Percentiles rank a stretch among this genome's conserved stretches.
These are phyloP conservation scores for Arthrobotrys iridis DNA, from an alignment of 2,329 filamentous ascomycete species.

Conservation along the genomic window DNA sequence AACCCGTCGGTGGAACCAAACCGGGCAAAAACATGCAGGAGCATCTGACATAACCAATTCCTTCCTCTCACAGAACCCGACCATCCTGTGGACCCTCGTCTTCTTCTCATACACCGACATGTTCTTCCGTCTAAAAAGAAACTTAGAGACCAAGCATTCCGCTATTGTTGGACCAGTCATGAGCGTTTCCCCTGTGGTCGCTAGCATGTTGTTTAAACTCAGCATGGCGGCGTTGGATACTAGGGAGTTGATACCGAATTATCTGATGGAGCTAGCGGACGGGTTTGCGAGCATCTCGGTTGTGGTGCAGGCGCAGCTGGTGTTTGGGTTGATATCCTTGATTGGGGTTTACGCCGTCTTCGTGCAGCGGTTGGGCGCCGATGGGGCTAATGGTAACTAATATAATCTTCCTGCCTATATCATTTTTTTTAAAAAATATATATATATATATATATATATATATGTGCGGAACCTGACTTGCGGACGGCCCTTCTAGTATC, in stretches of 20 bases:
- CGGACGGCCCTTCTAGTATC: background rate
- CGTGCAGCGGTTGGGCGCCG: constrained; percentile 34
- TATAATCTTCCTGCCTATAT: background rate
- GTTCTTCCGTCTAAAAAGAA: constrained; percentile 63
- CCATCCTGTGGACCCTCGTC: constrained; percentile 78
- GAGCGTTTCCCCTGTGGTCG: constrained; percentile 63
- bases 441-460: too few relatives aligned
- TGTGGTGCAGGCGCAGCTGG: constrained; percentile 63
- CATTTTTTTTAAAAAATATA: too few relatives aligned
- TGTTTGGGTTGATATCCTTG: constrained; percentile 54
- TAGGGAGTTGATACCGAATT: constrained; percentile 74
- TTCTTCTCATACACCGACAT: constrained; percentile 74
- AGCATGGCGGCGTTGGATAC: constrained; percentile 88
- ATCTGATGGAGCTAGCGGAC: constrained; percentile 61
- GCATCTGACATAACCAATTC: constrained; percentile 82
- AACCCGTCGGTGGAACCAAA: constrained; percentile 89
- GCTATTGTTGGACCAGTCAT: constrained; percentile 62
- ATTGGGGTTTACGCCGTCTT: constrained; percentile 63
- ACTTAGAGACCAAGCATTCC: constrained; percentile 63
- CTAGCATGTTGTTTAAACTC: constrained; percentile 84
- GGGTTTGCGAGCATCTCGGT: constrained; percentile 63
- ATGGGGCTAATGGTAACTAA: background rate
- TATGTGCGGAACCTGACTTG: too few relatives aligned
- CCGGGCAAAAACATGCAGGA: constrained; percentile 94
- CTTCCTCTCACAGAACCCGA: constrained; percentile 72